These are phyloP conservation scores for Micractinium conductrix DNA, from an alignment of 139 green algal genomes.

Conservation along the genomic window DNA sequence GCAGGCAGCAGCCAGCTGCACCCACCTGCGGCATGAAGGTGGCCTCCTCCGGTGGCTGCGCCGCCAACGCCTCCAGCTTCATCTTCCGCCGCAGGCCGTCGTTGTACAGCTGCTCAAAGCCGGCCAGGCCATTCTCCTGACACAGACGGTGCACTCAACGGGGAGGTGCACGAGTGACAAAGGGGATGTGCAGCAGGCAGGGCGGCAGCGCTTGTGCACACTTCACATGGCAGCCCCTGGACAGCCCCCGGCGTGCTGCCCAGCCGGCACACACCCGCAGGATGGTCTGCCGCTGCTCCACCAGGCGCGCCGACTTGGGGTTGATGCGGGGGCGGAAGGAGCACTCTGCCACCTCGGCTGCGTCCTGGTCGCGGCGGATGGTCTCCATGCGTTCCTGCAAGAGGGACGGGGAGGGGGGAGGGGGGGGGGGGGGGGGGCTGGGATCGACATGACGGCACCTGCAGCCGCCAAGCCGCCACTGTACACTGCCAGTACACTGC, in stretches of 20 bases:
- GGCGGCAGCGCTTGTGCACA: neutral
- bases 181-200: too few species aligned
- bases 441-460: too few species aligned
- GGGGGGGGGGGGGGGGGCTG: neutral
- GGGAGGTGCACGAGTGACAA: too few species aligned
- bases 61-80: constrained; percentile 52
- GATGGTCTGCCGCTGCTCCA: constrained; percentile 56
- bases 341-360: constrained; percentile 70
- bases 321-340: constrained; percentile 39
- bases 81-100: constrained; percentile 60
- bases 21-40: constrained; percentile 74
- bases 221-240: neutral
- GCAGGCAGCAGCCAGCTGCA: too few species aligned
- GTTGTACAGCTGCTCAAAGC: constrained; percentile 78
- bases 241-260: neutral
- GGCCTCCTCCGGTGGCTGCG: constrained; percentile 75
- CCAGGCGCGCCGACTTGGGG: constrained; percentile 27
- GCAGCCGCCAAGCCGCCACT: neutral
- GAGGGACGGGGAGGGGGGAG: neutral
- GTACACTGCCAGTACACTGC: neutral
- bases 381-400: constrained; percentile 32
- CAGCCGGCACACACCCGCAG: constrained; percentile 54
- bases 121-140: constrained; percentile 46
- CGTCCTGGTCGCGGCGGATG: constrained; percentile 44
- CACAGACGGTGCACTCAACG: too few species aligned